Evolutionary conservation across 2,329 filamentous ascomycete species (phyloP).

Genomic region (Curvularia hawaiiensis): DNA sequence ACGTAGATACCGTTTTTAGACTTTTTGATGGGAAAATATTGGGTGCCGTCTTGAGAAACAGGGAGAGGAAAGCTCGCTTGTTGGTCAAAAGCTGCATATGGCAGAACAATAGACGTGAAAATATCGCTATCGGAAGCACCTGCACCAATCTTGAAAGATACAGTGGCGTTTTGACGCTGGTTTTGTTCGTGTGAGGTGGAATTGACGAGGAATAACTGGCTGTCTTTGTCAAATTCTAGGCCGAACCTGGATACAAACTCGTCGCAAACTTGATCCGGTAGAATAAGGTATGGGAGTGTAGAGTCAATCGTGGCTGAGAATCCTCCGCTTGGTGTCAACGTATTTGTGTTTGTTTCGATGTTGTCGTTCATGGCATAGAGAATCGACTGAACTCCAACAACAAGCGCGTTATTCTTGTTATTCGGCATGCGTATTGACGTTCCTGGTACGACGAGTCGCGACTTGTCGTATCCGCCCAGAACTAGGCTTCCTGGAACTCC

Average conservation of each 20-base stretch:
- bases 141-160: constrained; percentile 34
- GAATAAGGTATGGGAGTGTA: constrained; percentile 42
- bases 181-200: constrained; percentile 30
- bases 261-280: constrained; percentile 45
- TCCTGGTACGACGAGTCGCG: constrained; percentile 33
- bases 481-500: constrained; percentile 42
- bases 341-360: constrained; percentile 11
- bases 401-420: constrained; percentile 27
- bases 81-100: constrained; percentile 38
- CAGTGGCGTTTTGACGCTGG: constrained; percentile 29
- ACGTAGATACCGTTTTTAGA: constrained; percentile 31
- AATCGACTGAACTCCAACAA: constrained; percentile 37
- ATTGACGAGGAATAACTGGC: constrained; percentile 45
- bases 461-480: constrained; percentile 50
- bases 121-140: constrained; percentile 10
- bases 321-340: constrained; percentile 19
- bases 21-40: constrained; percentile 42
- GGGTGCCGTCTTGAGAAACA: constrained; percentile 13
- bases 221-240: constrained; percentile 39
- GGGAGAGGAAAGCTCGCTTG: constrained; percentile 17
- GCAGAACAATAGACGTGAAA: constrained; percentile 31
- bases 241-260: constrained; percentile 44
- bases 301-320: constrained; percentile 48
- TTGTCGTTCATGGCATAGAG: constrained; percentile 24
- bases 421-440: constrained; percentile 27